Base-by-base conservation (phyloP, 768 basidiomycete species). In the Guyanaporus albipodus region DNA sequence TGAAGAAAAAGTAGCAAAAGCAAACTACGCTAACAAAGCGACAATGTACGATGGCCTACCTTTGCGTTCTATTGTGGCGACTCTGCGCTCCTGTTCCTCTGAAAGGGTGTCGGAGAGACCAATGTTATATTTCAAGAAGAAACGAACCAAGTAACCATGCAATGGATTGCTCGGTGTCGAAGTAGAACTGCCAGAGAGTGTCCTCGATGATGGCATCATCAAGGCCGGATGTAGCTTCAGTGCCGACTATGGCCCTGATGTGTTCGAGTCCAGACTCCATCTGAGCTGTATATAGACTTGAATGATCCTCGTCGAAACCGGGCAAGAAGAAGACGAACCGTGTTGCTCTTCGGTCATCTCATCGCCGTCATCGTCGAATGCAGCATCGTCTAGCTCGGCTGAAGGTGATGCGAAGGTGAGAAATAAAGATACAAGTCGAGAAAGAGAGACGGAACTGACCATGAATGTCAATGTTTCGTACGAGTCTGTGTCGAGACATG, bases 401-500 rank as follows among this genome's bases (percentile, higher is more conserved):
- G 56, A n/a, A n/a, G n/a, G n/a, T 51, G 23, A 37, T 19, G 11
- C 19, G 33, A 39, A 10, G 48, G 9, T 44, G 43, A 48, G 38
- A 39, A 29, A 22, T 2, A 45, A 11, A 15, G 11, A 26, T 27
- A 23, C 4, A 2, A 15, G 2, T 4, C 11, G 23, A 32, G 42
- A 38, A n/a, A n/a, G 4, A 1, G 41, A 39, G 10, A 29, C 33
- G 11, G 21, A 24, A 48, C 67, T 23, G 37, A 84, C 87, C 85
- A 48, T 80, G 73, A 33, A 96, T 72, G 65, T 96, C 82, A 23
- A 98, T 71, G 69, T 93, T 92, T 53, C 88, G 77, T 53, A 97
- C 75, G 68, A 85, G 79, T 61, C 93, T 83, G 69, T 98, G 96
- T 66, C 96, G 77, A 6, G 95, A 97, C 92, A 97, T 47, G 11